Evolutionary conservation across 2,329 filamentous ascomycete genomes (phyloP).

Genomic region (Elsinoe fawcettii): DNA sequence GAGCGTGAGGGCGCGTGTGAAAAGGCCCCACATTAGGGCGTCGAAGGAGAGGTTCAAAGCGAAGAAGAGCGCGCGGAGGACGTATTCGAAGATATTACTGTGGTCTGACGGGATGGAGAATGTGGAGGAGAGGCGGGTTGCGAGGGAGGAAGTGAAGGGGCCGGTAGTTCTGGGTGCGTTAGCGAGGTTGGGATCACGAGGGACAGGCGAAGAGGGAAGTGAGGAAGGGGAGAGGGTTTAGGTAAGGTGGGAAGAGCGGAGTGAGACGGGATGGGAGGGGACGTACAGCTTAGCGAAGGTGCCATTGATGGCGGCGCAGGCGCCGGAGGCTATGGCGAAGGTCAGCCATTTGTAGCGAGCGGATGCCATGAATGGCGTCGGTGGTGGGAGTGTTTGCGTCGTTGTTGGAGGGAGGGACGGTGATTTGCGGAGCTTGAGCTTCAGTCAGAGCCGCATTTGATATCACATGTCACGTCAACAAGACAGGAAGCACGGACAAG

Average conservation of each 20-base stretch:
- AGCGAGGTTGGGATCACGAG: background rate
- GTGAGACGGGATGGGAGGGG: background rate
- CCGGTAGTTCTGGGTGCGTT: constrained; percentile 48
- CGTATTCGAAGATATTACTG: constrained; percentile 38
- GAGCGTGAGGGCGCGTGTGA: constrained; percentile 67
- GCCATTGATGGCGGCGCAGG: constrained; percentile 72
- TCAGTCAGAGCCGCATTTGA: constrained; percentile 9
- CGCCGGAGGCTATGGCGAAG: constrained; percentile 64
- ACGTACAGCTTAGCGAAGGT: constrained; percentile 75
- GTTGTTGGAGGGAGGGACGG: background rate
- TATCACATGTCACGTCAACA: background rate
- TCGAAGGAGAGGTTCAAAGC: constrained; percentile 67
- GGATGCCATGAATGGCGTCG: constrained; percentile 12
- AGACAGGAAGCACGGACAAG: background rate
- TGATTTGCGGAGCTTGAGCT: background rate
- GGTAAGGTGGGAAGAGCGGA: background rate
- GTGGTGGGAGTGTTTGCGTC: background rate
- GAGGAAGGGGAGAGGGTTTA: constrained; percentile 5
- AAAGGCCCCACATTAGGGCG: constrained; percentile 76
- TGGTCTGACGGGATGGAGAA: background rate
- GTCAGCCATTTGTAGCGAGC: constrained; percentile 44
- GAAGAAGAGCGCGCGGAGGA: constrained; percentile 58
- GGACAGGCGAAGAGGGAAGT: background rate
- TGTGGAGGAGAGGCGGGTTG: background rate
- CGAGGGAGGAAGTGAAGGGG: constrained; percentile 39